Percentiles rank a stretch among this genome's conserved stretches.
Evolutionary conservation across 495 filamentous ascomycete genomes (phyloP).

Genomic region (Penicillium ochrochloron): DNA sequence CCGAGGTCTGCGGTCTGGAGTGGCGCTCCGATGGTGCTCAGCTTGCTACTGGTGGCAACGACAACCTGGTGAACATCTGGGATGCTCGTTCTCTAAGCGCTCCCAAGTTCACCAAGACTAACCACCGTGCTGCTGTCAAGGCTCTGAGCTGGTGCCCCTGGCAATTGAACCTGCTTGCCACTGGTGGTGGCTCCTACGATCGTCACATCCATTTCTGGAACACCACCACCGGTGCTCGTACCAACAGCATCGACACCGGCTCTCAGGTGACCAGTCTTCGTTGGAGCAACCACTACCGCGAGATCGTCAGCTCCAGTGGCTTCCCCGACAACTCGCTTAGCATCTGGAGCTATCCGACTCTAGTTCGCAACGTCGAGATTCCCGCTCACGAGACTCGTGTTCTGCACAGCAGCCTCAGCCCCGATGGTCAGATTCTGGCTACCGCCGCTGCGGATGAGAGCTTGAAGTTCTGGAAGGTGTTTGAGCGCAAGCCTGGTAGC

Average conservation of each 20-base stretch:
- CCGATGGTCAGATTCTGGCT: conserved; percentile 95
- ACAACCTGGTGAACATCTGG: conserved; percentile 99
- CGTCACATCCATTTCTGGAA: conserved; percentile 99
- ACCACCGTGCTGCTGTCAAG: conserved; percentile 98
- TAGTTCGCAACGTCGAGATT: conserved; percentile 97
- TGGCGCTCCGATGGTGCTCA: conserved; percentile 96
- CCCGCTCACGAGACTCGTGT: conserved; percentile 98
- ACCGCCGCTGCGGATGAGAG: conserved; percentile 95
- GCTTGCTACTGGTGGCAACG: conserved; percentile 95
- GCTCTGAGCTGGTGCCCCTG: conserved; percentile 98
- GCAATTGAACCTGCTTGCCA: conserved; percentile 95
- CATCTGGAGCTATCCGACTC: conserved; percentile 97
- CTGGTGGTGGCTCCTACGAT: conserved; percentile 94
- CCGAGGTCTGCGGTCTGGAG: conserved; percentile 96
- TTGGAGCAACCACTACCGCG: conserved; percentile 95
- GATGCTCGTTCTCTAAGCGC: conserved; percentile 89
- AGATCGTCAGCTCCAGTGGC: conserved; percentile 95
- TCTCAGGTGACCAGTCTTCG: conserved; percentile 94
- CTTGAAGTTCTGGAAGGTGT: conserved; percentile 99
- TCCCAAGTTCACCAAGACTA: conserved; percentile 98
- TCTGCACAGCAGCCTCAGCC: conserved; percentile 91
- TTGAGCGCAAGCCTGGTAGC: conserved; percentile 91
- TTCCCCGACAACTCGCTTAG: conserved; percentile 98
- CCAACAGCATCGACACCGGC: conserved; percentile 98
- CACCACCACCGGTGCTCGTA: conserved; percentile 91